Base-by-base conservation (phyloP, 1,139 yeast species). In the Meyerozyma sp. region DNA sequence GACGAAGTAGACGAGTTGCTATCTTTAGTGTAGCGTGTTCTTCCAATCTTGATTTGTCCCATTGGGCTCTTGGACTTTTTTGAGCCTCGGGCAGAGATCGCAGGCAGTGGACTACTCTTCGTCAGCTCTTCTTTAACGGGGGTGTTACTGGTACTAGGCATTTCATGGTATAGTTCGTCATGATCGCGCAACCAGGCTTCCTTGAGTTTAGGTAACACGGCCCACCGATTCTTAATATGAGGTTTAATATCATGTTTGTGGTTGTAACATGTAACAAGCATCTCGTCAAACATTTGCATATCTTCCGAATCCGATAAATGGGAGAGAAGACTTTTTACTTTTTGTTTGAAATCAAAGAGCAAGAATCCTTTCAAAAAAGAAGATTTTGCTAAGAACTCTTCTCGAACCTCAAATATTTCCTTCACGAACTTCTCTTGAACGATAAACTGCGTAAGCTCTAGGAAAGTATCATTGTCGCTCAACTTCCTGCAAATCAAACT, bases 271-370 rank as follows among this genome's bases (percentile, higher is more conserved):
- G 37, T 34, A 20, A 14, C 26, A 9, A 34, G 16, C 25, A 34
- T 20, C 8, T 14, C 14, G 26, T 34, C 37, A 10, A 34, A 27
- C 37, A 34, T 34, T 6, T 10, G 16, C 5, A 20, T 11, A 5
- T 34, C 37, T 4, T 10, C 37, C 10, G 10, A 23, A 18, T 34
- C 26, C n/a, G 16, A 21, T 5, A 34, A 20, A 8, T 34, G 26
- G 16, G 13, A 16, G 25, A 34, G 37, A 5, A 34, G 16, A 20
- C 13, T n/a, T 10, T 34, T 34, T 4, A 34, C 37, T 34, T 34
- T 34, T 9, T 34, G 37, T 34, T 34, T 34, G 26, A 34, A 34
- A 25, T 34, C 37, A 34, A 34, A 34, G 26, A 34, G 37, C 11
- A 34, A 21, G 10, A 34, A 34, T 6, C 37, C 37, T 11, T 34